Percentiles rank a stretch among this genome's conserved stretches.
Conservation (phyloP, 2,329 filamentous ascomycete species). For the Chaetomiaceae sp. region DNA sequence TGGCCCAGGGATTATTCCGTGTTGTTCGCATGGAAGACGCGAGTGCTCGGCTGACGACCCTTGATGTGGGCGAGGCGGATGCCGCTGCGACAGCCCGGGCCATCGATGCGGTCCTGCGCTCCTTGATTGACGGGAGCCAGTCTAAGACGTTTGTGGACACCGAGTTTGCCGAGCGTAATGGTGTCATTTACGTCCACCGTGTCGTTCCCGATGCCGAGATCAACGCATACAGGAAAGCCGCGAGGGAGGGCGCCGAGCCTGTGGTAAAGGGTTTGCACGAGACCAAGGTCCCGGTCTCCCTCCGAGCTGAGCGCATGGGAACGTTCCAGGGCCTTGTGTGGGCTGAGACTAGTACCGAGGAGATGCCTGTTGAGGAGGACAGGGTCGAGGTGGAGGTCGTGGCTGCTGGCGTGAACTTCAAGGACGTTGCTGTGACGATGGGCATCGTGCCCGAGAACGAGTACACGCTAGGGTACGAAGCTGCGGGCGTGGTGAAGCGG, state of each 20-base stretch:
- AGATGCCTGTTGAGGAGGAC: constrained; percentile 18
- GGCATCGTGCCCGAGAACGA: constrained; percentile 20
- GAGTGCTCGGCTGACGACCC: too few species aligned
- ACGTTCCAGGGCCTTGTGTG: constrained; percentile 20
- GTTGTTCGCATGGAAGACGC: too few species aligned
- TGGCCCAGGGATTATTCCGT: too few species aligned
- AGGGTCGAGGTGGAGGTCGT: constrained; percentile 21
- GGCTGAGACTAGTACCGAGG: background rate
- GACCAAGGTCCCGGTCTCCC: constrained; percentile 11
- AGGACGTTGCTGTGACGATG: constrained; percentile 18
- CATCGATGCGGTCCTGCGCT: too few species aligned
- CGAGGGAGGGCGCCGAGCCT: constrained; percentile 12
- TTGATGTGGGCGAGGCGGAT: too few species aligned
- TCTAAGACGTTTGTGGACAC: too few species aligned
- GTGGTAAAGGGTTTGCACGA: constrained; percentile 15
- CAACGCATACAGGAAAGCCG: constrained; percentile 21
- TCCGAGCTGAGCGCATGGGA: constrained; percentile 22
- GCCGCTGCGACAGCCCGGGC: too few species aligned
- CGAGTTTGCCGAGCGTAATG: constrained; percentile 31
- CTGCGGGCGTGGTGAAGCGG: constrained; percentile 8
- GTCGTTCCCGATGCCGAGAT: constrained; percentile 27
- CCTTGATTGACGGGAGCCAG: too few species aligned
- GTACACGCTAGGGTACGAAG: constrained; percentile 9
- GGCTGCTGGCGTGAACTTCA: constrained; percentile 35
- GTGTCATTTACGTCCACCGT: constrained; percentile 26